Percentiles rank a stretch among this genome's conserved stretches.
Evolutionary conservation across 768 basidiomycete species (phyloP).

Genomic region (Gymnopilus dilepis): DNA sequence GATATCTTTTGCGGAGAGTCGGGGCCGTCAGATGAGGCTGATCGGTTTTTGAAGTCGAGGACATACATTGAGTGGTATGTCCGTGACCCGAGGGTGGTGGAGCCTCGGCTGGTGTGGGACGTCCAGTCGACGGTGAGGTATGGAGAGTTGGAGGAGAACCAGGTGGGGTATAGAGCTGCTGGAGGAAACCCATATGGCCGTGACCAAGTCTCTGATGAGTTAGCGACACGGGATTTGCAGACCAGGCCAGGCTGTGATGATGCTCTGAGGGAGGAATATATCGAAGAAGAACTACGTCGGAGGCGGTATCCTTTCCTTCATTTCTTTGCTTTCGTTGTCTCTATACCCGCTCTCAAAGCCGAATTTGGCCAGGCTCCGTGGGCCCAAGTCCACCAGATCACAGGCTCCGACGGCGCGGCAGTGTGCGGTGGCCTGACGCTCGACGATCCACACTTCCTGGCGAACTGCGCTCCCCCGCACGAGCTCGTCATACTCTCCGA

Average conservation of each 20-base stretch:
- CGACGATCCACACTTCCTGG: not conserved
- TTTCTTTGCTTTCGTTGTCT: not conserved
- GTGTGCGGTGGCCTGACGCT: constrained; percentile 1
- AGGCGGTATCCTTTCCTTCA: constrained; percentile 1
- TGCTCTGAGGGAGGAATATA: not conserved
- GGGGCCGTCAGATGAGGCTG: not conserved
- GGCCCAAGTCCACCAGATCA: not conserved
- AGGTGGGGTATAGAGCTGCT: not conserved
- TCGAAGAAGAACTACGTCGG: not conserved
- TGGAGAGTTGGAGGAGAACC: not conserved
- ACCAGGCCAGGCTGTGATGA: not conserved
- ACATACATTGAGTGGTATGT: constrained; percentile 8
- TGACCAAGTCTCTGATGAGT: too few relatives aligned
- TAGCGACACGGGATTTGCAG: not conserved
- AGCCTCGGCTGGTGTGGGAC: constrained; percentile 4
- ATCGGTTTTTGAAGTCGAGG: not conserved
- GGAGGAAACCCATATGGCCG: not conserved
- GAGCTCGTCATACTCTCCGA: constrained; percentile 5
- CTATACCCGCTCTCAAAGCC: not conserved
- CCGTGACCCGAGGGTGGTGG: not conserved
- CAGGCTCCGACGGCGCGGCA: not conserved
- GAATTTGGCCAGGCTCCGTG: not conserved
- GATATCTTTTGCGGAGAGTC: not conserved
- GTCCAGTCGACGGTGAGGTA: not conserved
- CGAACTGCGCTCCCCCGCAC: not conserved